phyloP scores from a whole-genome alignment of 176 grass and related monocot genomes.

The Musa beccarii region DNA sequence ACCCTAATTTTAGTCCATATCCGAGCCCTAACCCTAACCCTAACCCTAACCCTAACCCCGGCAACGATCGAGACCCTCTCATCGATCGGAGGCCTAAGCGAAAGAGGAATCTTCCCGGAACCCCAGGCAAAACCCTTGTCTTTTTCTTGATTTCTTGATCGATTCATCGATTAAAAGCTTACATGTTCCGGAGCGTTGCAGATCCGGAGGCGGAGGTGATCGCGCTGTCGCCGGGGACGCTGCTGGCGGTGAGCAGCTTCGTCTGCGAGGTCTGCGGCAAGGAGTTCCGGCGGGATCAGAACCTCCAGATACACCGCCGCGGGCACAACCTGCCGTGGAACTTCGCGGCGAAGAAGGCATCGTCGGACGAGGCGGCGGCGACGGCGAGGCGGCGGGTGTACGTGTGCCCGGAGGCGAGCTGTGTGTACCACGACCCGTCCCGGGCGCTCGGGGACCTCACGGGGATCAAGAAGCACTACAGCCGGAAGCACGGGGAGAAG shows the following conservation, averaged over 20 bases:
- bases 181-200: not conserved
- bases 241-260: not conserved
- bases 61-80: not conserved
- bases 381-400: conserved; percentile 4
- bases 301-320: conserved; percentile 6
- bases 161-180: not conserved
- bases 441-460: conserved; percentile 9
- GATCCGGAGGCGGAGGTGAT: conserved; percentile 13
- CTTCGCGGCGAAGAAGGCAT: not conserved
- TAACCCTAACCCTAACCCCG: not conserved
- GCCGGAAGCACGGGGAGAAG: conserved; percentile 11
- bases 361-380: not conserved
- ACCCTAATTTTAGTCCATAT: not conserved
- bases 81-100: not conserved
- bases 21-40: not conserved
- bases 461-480: conserved; percentile 15
- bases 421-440: conserved; percentile 7
- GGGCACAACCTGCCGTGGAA: conserved; percentile 13
- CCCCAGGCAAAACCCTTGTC: not conserved
- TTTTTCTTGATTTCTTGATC: not conserved
- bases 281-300: conserved; percentile 11
- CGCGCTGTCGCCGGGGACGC: conserved; percentile 6
- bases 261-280: conserved; percentile 9
- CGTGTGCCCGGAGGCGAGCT: conserved; percentile 6
- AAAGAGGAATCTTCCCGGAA: not conserved